Evolutionary conservation across 257 asterid genomes (phyloP).

Genomic region (Penstemon barbatus): DNA sequence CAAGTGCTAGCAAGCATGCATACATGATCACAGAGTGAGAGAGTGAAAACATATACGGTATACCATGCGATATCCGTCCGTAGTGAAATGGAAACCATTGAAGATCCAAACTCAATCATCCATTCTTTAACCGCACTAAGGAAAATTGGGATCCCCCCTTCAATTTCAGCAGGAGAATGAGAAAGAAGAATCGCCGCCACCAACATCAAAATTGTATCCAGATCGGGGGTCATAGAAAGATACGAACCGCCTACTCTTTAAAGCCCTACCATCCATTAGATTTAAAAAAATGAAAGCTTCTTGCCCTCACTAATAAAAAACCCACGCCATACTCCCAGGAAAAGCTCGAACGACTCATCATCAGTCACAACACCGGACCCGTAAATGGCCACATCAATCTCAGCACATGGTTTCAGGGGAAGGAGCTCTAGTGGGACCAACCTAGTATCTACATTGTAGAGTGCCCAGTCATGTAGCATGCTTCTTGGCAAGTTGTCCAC

Average conservation of each 20-base stretch:
- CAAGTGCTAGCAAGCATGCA: neutral
- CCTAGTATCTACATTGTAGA: conserved; percentile 90
- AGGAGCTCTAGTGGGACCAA: conserved; percentile 87
- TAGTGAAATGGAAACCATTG: conserved; percentile 72
- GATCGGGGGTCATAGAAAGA: no score
- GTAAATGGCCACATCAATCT: conserved; percentile 63
- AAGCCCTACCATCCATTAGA: no score
- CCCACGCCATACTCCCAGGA: no score
- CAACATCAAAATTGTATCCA: conserved; percentile 71
- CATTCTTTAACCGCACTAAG: conserved; percentile 91
- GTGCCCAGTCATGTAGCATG: conserved; percentile 90
- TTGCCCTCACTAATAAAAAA: no score
- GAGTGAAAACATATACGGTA: neutral
- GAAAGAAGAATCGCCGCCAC: conserved; percentile 29
- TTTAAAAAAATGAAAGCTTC: no score
- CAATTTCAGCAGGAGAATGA: conserved; percentile 58
- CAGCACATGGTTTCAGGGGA: conserved; percentile 88
- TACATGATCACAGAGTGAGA: neutral
- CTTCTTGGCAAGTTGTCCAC: conserved; percentile 70
- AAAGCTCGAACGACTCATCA: no score
- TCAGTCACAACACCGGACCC: conserved; percentile 84
- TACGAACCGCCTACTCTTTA: no score
- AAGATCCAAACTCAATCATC: conserved; percentile 88
- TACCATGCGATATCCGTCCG: conserved; percentile 97
- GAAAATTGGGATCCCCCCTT: conserved; percentile 67